phyloP scores from a whole-genome alignment of 148 eudicot species.

The Drosera capensis region DNA sequence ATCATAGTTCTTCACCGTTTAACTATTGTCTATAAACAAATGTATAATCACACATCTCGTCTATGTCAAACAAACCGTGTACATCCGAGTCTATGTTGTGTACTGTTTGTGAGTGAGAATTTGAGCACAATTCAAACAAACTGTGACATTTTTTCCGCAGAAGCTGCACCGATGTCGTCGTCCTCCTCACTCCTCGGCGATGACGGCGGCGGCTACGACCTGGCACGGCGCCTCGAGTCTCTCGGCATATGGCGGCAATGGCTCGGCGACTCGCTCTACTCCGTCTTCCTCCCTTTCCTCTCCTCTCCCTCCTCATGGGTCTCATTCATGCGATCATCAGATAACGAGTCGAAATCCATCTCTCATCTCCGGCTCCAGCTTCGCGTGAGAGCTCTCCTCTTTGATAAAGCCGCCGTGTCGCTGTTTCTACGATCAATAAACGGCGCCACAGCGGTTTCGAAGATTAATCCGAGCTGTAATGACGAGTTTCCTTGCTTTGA shows the following conservation, averaged over 20 bases:
- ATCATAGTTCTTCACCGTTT: no score
- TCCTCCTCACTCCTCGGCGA: conserved; percentile 54
- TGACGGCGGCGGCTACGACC: conserved; percentile 74
- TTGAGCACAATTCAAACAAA: no score
- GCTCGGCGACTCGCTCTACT: conserved; percentile 74
- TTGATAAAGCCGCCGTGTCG: conserved; percentile 61
- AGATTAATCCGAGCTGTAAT: conserved; percentile 55
- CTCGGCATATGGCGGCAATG: conserved; percentile 75
- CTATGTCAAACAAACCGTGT: no score
- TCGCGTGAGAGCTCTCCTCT: conserved; percentile 93
- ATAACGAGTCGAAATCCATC: conserved; percentile 35
- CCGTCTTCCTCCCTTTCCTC: conserved; percentile 38
- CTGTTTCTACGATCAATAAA: conserved; percentile 23
- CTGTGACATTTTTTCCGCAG: no score
- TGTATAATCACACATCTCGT: no score
- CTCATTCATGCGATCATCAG: conserved; percentile 41
- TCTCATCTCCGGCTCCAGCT: conserved; percentile 69
- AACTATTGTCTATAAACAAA: no score
- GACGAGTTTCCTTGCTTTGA: neutral
- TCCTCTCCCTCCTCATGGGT: conserved; percentile 68
- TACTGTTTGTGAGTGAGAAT: no score
- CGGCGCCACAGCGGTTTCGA: conserved; percentile 16
- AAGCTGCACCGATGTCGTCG: no score
- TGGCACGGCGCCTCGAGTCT: conserved; percentile 61
- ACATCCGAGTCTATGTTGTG: no score